A percentile compares a stretch with the other conserved stretches of the same genome.
phyloP scores from a whole-genome alignment of 163 green algal genomes.

The Prototheca cutis region DNA sequence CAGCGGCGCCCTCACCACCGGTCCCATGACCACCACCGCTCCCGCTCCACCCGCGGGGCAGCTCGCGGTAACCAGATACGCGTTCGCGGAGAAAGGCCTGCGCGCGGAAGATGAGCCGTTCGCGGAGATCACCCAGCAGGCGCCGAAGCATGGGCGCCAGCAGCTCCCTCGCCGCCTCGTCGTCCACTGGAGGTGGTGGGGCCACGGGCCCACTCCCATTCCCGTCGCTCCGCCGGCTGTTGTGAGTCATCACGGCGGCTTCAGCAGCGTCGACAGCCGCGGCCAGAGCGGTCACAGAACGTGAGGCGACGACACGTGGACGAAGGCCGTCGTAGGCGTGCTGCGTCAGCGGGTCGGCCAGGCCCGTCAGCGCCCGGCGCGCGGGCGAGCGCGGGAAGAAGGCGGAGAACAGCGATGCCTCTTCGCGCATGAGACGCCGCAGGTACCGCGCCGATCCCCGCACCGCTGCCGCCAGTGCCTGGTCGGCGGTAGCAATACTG shows the following conservation, averaged over 20 bases:
- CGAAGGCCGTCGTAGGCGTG: constrained; percentile 85
- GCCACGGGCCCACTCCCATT: too few species aligned
- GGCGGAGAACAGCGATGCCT: constrained; percentile 78
- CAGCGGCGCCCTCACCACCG: too few species aligned
- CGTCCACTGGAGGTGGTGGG: too few species aligned
- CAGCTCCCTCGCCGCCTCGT: constrained; percentile 44
- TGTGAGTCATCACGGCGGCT: constrained; percentile 41
- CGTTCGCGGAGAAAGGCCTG: neutral
- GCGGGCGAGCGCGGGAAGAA: constrained; percentile 62
- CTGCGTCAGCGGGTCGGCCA: constrained; percentile 83
- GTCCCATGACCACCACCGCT: too few species aligned
- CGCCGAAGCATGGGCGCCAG: constrained; percentile 61
- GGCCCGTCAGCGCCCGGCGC: constrained; percentile 35
- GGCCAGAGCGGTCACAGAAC: constrained; percentile 39
- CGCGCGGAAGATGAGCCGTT: constrained; percentile 46
- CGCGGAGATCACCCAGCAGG: constrained; percentile 79
- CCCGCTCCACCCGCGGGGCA: neutral
- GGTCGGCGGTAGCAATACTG: too few species aligned
- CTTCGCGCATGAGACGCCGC: constrained; percentile 62
- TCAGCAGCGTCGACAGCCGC: neutral
- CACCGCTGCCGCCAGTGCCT: constrained; percentile 47
- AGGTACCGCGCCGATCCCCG: constrained; percentile 26
- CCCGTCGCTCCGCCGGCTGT: too few species aligned
- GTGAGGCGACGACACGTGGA: constrained; percentile 41
- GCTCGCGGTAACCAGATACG: neutral